These are phyloP conservation scores for Colletotrichum musae DNA, from an alignment of 2,329 filamentous ascomycete genomes.

Conservation along the genomic window DNA sequence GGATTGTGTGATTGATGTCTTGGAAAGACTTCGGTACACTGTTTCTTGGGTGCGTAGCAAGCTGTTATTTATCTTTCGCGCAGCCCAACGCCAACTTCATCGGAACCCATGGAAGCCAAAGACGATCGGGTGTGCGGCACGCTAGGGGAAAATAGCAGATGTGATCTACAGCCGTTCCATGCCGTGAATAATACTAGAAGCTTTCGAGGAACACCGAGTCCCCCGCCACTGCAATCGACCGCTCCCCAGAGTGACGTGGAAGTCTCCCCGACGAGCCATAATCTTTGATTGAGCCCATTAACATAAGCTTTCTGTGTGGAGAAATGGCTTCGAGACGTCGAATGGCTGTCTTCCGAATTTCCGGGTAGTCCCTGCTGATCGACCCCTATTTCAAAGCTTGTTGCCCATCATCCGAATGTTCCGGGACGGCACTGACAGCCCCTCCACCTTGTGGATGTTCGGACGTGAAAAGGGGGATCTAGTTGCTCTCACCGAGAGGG, in stretches of 20 bases:
- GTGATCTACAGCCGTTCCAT: background rate
- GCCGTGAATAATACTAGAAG: background rate
- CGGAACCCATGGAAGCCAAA: background rate
- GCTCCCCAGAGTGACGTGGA: background rate
- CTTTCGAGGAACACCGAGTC: background rate
- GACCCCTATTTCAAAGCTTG: background rate
- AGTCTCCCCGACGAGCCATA: background rate
- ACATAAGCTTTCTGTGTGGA: conserved; percentile 3
- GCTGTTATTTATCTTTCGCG: background rate
- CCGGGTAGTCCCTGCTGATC: background rate
- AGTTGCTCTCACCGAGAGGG: background rate
- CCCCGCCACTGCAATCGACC: background rate
- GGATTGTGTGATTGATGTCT: background rate
- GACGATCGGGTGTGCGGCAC: background rate
- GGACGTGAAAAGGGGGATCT: background rate
- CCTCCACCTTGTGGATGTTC: background rate
- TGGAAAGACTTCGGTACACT: background rate
- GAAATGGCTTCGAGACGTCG: background rate
- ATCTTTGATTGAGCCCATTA: background rate
- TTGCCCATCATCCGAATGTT: background rate
- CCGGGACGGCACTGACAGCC: background rate
- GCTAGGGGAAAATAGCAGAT: background rate
- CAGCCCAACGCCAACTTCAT: too few relatives aligned
- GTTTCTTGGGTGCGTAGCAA: background rate
- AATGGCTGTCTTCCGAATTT: background rate